A percentile compares a stretch with the other conserved stretches of the same genome.
Conservation (phyloP, 306 rosid species). For the Oxytropis ochrocephala region DNA sequence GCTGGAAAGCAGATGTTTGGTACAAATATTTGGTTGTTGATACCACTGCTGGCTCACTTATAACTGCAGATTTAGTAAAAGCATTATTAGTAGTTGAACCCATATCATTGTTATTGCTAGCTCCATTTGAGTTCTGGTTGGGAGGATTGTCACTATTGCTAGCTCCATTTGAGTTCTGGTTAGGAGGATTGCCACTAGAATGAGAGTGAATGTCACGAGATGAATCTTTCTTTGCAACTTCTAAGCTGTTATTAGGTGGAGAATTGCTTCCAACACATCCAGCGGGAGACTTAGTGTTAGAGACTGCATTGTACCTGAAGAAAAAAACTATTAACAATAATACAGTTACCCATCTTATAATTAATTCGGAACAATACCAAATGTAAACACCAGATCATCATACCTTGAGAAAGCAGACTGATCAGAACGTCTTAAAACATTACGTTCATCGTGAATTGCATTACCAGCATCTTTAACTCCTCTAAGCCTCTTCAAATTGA, state of each 20-base stretch:
- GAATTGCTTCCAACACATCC: constrained; percentile 62
- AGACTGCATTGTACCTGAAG: constrained; percentile 57
- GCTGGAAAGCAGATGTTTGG: constrained; percentile 55
- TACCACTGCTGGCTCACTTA: constrained; percentile 41
- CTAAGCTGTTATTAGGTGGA: constrained; percentile 42
- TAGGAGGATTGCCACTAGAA: constrained; percentile 58
- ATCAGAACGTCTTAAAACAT: constrained; percentile 69
- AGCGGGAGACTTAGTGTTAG: constrained; percentile 54
- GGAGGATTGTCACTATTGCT: constrained; percentile 71
- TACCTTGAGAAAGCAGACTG: constrained; percentile 87
- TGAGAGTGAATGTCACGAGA: constrained; percentile 50
- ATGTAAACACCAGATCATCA: constrained; percentile 6
- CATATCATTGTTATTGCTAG: constrained; percentile 69
- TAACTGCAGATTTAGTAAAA: constrained; percentile 38
- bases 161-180: constrained; percentile 55
- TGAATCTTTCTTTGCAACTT: constrained; percentile 45
- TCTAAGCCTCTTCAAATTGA: constrained; percentile 71
- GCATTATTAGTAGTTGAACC: constrained; percentile 65
- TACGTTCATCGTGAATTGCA: constrained; percentile 52
- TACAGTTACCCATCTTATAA: neutral
- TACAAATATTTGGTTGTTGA: constrained; percentile 45
- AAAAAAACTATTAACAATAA: neutral
- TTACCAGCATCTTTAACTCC: constrained; percentile 48
- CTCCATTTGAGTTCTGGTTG: constrained; percentile 54
- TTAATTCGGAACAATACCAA: constrained; percentile 8